Base-by-base conservation (phyloP, 2,329 filamentous ascomycete species). In the Trichophyton schoenleinii region DNA sequence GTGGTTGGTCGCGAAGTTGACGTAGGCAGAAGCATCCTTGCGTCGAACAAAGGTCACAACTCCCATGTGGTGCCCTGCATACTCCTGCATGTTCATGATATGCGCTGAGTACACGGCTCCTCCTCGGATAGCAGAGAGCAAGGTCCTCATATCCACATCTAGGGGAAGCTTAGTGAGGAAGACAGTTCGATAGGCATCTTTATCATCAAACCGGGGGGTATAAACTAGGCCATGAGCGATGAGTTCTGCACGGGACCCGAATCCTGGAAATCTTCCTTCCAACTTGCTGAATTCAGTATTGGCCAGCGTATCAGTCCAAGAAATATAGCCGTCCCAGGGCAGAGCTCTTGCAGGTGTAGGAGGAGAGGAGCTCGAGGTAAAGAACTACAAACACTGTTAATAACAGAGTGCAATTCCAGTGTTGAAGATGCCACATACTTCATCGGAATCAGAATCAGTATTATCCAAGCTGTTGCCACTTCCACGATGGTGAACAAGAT, bases 181-280 rank as follows among this genome's bases (percentile, higher is more conserved):
- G 34, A 72, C 65, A 1, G 71, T 71, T 22, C 71, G 69, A 60
- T 70, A 70, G 2, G 65, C 62, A 48, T 72, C 65, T 3, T 55
- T 58, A 18, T 71, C 68, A 2, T 38, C 18, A 42, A 53, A 31
- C 3, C 62, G 55, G 4, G 71, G 71, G 0, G 68, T 63, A 53
- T 70, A 73, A 44, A 71, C 67, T n/a, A 73, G 63, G 0, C 70
- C 70, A 20, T 71, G 70, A 53, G 71, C 68, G 22, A 36, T 8
- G 4, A 20, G 22, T 20, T 44, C 34, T 15, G 3, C 3, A 42
- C 9, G 11, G 11, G 15, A 18, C 1, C 6, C 15, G 20, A n/a
- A 18, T 49, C 15, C 34, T 34, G 13, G 25, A 18, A 8, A 55
- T 7, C 8, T 60, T 55, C 6, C n/a, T 36, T 15, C 13, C 15